Percentiles rank a stretch among this genome's conserved stretches.
Conservation (phyloP, 768 basidiomycete genomes). For the Trametes maxima region DNA sequence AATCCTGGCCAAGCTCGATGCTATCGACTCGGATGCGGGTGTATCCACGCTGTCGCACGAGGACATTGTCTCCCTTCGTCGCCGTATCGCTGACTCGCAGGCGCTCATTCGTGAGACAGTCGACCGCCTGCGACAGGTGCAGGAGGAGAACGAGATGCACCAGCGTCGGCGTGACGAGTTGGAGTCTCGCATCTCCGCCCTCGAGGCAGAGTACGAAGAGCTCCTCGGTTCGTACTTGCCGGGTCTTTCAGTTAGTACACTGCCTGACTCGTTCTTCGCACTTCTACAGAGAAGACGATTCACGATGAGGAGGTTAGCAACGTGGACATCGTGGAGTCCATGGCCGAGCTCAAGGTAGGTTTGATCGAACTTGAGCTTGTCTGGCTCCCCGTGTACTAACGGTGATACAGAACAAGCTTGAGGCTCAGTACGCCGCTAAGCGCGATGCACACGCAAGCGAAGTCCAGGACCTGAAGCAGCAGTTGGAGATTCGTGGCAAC, state of each 20-base stretch:
- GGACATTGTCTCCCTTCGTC: slow-evolving; percentile 78
- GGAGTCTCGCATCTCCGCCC: slow-evolving; percentile 73
- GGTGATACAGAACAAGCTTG: slow-evolving; percentile 76
- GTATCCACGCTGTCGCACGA: slow-evolving; percentile 65
- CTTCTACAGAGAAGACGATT: slow-evolving; percentile 79
- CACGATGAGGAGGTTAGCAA: slow-evolving; percentile 86
- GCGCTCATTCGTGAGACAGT: slow-evolving; percentile 83
- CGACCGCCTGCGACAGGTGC: slow-evolving; percentile 84
- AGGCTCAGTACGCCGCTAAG: slow-evolving; percentile 90
- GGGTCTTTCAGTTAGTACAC: background rate
- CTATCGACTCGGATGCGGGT: slow-evolving; percentile 63
- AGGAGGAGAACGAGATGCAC: slow-evolving; percentile 91
- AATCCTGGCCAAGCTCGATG: slow-evolving; percentile 82
- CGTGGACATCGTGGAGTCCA: slow-evolving; percentile 79
- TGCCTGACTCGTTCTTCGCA: background rate
- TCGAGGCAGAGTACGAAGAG: slow-evolving; percentile 97
- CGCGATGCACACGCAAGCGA: slow-evolving; percentile 89
- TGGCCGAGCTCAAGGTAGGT: slow-evolving; percentile 86
- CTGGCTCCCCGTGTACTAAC: slow-evolving; percentile 14
- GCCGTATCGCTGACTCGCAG: slow-evolving; percentile 90
- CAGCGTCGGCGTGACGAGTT: slow-evolving; percentile 83
- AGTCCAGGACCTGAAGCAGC: slow-evolving; percentile 83
- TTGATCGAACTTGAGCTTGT: slow-evolving; percentile 25
- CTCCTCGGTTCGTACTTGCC: slow-evolving; percentile 68
- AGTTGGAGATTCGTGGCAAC: slow-evolving; percentile 79